phyloP scores from a whole-genome alignment of 2,329 filamentous ascomycete genomes.

The Arthrobotrys megalospora region DNA sequence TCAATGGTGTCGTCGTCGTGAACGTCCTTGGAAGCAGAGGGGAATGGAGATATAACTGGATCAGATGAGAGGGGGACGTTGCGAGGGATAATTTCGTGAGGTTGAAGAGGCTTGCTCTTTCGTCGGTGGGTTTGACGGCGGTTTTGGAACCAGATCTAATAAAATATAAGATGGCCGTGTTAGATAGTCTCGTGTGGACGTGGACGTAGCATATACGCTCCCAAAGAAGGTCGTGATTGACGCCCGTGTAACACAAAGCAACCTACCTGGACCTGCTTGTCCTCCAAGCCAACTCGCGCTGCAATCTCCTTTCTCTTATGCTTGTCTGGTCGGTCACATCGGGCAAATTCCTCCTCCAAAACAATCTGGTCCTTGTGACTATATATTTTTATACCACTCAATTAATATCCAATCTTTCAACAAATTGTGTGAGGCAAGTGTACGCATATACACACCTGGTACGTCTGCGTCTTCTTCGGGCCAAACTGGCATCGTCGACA shows the following conservation, averaged over 20 bases:
- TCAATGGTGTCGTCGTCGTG: conserved; percentile 51
- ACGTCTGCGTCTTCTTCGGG: conserved; percentile 63
- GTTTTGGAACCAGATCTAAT: conserved; percentile 65
- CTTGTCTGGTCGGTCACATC: conserved; percentile 64
- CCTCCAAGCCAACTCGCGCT: conserved; percentile 63
- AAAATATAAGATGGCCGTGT: too few relatives aligned
- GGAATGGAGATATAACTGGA: conserved; percentile 55
- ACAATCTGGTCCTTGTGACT: conserved; percentile 64
- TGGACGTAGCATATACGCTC: too few relatives aligned
- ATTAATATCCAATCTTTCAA: background rate
- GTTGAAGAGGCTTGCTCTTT: conserved; percentile 64
- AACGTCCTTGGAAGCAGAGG: conserved; percentile 29
- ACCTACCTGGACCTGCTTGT: conserved; percentile 65
- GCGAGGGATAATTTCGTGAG: conserved; percentile 64
- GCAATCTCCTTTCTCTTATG: conserved; percentile 63
- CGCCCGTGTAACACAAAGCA: background rate
- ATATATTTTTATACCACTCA: background rate
- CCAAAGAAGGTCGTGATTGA: background rate
- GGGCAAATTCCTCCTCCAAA: conserved; percentile 64
- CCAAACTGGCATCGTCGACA: conserved; percentile 63
- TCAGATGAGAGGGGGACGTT: conserved; percentile 62
- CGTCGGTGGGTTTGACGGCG: conserved; percentile 64
- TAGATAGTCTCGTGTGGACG: too few relatives aligned
- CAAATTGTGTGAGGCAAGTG: background rate
- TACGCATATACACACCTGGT: conserved; percentile 55